phyloP scores from a whole-genome alignment of 75 land plant genomes.

The Cunninghamia lanceolata region DNA sequence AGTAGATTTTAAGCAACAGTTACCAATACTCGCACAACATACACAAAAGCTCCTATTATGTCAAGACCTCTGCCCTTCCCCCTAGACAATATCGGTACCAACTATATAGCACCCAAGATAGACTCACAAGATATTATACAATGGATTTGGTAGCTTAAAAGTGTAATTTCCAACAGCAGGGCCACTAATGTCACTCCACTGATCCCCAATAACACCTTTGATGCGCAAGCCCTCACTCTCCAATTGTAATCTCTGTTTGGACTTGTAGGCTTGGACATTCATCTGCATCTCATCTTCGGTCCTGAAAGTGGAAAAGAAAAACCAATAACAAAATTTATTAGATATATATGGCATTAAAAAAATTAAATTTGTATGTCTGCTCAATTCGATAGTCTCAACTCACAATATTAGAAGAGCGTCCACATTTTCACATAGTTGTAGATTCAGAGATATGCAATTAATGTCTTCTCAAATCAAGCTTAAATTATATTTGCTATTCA shows the following conservation, averaged over 20 bases:
- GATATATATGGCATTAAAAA: neutral
- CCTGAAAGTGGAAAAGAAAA: conserved; percentile 4
- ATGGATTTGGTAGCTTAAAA: conserved; percentile 73
- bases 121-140: conserved; percentile 50
- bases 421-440: neutral
- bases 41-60: neutral
- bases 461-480: neutral
- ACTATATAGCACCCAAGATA: neutral
- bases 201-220: conserved; percentile 33
- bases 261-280: conserved; percentile 11
- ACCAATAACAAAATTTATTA: neutral
- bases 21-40: neutral
- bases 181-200: conserved; percentile 58
- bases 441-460: neutral
- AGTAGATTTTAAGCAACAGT: neutral
- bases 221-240: conserved; percentile 32
- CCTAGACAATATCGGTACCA: neutral
- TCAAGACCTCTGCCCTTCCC: neutral
- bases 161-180: conserved; percentile 34
- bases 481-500: neutral
- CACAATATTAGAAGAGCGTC: neutral
- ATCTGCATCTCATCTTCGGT: conserved; percentile 9
- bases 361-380: neutral
- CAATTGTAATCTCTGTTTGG: neutral
- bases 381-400: neutral